Conservation (phyloP, 2,329 filamentous ascomycete species). For the Cercospora berteroae region DNA sequence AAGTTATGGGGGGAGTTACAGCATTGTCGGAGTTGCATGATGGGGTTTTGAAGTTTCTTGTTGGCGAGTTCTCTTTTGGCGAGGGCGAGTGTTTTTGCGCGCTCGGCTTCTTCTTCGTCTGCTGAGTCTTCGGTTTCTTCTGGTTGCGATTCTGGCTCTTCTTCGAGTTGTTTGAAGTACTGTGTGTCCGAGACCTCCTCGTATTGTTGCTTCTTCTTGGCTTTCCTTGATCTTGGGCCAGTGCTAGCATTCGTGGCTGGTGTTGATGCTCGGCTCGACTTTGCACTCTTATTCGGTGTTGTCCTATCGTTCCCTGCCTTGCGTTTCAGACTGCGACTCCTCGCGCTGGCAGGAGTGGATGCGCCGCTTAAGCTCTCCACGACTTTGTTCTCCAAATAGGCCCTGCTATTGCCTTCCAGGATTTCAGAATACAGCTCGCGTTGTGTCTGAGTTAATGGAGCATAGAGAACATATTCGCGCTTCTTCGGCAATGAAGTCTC, state of each 20-base stretch:
- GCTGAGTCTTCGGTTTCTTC: slow-evolving; percentile 41
- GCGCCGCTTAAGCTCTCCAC: slow-evolving; percentile 60
- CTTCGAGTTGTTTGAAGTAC: slow-evolving; percentile 75
- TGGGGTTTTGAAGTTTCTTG: slow-evolving; percentile 89
- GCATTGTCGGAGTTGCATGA: slow-evolving; percentile 86
- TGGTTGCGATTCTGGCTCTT: slow-evolving; percentile 50
- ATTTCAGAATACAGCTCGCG: slow-evolving; percentile 87
- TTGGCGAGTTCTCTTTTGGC: slow-evolving; percentile 84
- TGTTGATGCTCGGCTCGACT: slow-evolving; percentile 72
- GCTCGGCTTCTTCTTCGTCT: slow-evolving; percentile 61
- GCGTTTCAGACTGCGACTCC: slow-evolving; percentile 56
- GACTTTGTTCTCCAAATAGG: slow-evolving; percentile 71
- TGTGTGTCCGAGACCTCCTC: slow-evolving; percentile 75
- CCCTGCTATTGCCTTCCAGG: slow-evolving; percentile 51
- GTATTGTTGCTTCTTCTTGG: slow-evolving; percentile 58
- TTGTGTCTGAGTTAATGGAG: slow-evolving; percentile 85
- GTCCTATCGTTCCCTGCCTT: slow-evolving; percentile 47
- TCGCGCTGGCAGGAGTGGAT: slow-evolving; percentile 49
- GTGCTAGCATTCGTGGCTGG: slow-evolving; percentile 56
- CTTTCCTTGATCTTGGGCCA: slow-evolving; percentile 54
- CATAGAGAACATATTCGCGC: slow-evolving; percentile 92
- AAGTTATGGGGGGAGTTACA: slow-evolving; percentile 97
- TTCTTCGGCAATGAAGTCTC: slow-evolving; percentile 91
- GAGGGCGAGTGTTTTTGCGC: slow-evolving; percentile 66
- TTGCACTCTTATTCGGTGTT: slow-evolving; percentile 67